Conservation (phyloP, 2,329 filamentous ascomycete genomes). For the Dactylellina cionopaga region DNA sequence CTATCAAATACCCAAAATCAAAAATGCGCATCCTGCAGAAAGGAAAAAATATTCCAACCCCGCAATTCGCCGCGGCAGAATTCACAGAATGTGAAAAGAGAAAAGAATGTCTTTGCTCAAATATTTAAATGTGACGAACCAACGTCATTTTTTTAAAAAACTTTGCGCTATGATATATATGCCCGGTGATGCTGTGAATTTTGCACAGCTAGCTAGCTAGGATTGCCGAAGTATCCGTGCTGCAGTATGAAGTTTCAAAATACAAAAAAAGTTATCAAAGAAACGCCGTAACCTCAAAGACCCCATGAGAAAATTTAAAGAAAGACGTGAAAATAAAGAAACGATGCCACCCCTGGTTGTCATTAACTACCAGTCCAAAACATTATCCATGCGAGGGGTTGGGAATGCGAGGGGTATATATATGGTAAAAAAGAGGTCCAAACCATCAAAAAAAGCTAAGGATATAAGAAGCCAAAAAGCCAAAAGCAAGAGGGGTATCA, state of each 20-base stretch:
- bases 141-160: not conserved
- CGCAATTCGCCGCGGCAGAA: not conserved
- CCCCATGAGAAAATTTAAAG: too few species aligned
- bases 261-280: too few species aligned
- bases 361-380: not conserved
- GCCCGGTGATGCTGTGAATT: too few species aligned
- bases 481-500: not conserved
- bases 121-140: too few species aligned
- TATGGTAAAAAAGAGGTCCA: slow-evolving; percentile 2
- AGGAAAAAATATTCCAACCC: not conserved
- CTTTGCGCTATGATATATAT: slow-evolving; percentile 5
- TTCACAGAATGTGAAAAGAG: not conserved
- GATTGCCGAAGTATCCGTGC: not conserved
- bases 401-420: slow-evolving; percentile 5
- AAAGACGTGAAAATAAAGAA: not conserved
- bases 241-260: too few species aligned
- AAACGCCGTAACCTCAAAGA: too few species aligned
- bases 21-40: slow-evolving; percentile 3
- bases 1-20: not conserved
- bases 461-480: not conserved
- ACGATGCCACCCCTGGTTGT: not conserved
- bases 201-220: not conserved
- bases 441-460: slow-evolving; percentile 8
- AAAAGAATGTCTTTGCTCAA: too few species aligned
- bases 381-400: slow-evolving; percentile 1